These are phyloP conservation scores for Hypoxylon sp. DNA, from an alignment of 2,329 filamentous ascomycete genomes.

Conservation along the genomic window DNA sequence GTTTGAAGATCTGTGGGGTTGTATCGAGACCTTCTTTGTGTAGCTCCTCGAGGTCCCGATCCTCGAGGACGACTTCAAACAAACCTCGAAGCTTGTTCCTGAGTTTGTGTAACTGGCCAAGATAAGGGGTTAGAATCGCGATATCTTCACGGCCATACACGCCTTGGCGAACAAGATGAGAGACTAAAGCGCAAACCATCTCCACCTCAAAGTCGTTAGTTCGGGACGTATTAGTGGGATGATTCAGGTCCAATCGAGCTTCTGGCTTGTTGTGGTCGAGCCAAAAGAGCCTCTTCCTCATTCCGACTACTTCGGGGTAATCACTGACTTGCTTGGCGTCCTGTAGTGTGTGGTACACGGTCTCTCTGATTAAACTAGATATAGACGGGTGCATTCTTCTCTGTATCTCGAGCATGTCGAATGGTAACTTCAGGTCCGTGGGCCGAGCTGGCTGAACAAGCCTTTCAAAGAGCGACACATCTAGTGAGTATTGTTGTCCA, in stretches of 20 bases:
- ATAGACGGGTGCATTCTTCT: slow-evolving; percentile 73
- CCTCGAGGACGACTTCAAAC: slow-evolving; percentile 73
- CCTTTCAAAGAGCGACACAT: slow-evolving; percentile 74
- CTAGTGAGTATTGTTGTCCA: slow-evolving; percentile 67
- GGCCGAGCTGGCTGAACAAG: slow-evolving; percentile 57
- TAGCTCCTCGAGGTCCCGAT: slow-evolving; percentile 72
- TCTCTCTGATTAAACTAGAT: slow-evolving; percentile 65
- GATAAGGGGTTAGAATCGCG: slow-evolving; percentile 77
- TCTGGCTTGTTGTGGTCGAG: slow-evolving; percentile 64
- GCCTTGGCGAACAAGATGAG: slow-evolving; percentile 76
- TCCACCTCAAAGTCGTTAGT: slow-evolving; percentile 73
- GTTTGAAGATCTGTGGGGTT: slow-evolving; percentile 51
- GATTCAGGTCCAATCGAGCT: slow-evolving; percentile 44
- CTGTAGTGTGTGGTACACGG: slow-evolving; percentile 66
- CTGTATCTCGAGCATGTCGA: slow-evolving; percentile 64
- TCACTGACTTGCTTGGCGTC: slow-evolving; percentile 58
- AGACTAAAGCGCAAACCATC: slow-evolving; percentile 74
- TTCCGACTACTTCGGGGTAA: slow-evolving; percentile 63
- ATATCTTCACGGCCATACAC: slow-evolving; percentile 72
- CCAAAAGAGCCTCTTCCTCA: slow-evolving; percentile 69
- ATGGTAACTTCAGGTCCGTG: slow-evolving; percentile 48
- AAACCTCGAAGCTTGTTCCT: slow-evolving; percentile 59
- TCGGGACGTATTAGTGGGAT: slow-evolving; percentile 60
- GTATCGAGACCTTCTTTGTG: slow-evolving; percentile 37
- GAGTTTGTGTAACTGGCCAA: slow-evolving; percentile 69